These are phyloP conservation scores for Quercus lobata DNA, from an alignment of 331 rosid species.

Conservation along the genomic window DNA sequence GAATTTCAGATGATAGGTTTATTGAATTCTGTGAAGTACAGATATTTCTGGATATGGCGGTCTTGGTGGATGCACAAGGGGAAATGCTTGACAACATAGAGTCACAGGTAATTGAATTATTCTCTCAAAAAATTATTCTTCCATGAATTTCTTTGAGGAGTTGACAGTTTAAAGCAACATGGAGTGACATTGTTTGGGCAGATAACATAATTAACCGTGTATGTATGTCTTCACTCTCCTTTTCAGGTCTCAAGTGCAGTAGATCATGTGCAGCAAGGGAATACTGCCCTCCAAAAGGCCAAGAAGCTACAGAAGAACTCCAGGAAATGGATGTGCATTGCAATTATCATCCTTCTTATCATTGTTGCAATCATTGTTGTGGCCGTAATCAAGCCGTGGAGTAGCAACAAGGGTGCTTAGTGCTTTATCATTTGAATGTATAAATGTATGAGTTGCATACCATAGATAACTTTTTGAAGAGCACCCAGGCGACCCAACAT, in stretches of 20 bases:
- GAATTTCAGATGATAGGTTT: slow-evolving; percentile 3
- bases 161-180: neutral
- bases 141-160: neutral
- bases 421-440: neutral
- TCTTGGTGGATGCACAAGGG: slow-evolving; percentile 93
- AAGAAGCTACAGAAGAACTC: slow-evolving; percentile 74
- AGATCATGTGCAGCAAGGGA: slow-evolving; percentile 92
- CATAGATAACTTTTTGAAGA: neutral
- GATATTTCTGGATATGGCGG: slow-evolving; percentile 95
- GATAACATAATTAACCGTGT: neutral
- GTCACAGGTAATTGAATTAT: slow-evolving; percentile 56
- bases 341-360: slow-evolving; percentile 74
- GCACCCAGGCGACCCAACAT: neutral
- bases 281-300: slow-evolving; percentile 69
- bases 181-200: neutral
- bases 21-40: slow-evolving; percentile 28
- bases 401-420: slow-evolving; percentile 45
- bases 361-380: slow-evolving; percentile 52
- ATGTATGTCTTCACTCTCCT: neutral
- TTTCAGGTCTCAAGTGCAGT: slow-evolving; percentile 84
- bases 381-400: slow-evolving; percentile 82
- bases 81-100: slow-evolving; percentile 91
- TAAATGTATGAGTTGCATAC: neutral
- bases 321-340: slow-evolving; percentile 95
- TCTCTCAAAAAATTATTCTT: neutral